Evolutionary conservation across 2,329 filamentous ascomycete species (phyloP).

Genomic region (Penicillium oxalicum): DNA sequence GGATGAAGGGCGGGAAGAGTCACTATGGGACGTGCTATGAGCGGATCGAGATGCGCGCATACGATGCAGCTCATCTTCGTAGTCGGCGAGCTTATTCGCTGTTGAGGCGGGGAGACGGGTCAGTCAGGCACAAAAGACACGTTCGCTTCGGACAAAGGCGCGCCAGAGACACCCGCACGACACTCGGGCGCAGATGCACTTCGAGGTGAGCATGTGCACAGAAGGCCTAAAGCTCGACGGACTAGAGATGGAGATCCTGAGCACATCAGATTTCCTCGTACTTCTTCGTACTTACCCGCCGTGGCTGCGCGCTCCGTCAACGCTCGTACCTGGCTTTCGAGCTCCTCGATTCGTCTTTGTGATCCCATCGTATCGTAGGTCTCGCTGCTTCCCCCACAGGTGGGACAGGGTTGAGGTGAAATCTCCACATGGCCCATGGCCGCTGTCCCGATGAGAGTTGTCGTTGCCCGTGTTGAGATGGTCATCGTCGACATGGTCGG

Average conservation of each 20-base stretch:
- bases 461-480: conserved; percentile 1
- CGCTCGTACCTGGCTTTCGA: conserved; percentile 50
- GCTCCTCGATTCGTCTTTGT: conserved; percentile 43
- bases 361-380: conserved; percentile 25
- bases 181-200: not conserved
- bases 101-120: conserved; percentile 4
- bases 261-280: too few species aligned
- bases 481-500: conserved; percentile 27
- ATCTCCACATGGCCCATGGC: conserved; percentile 23
- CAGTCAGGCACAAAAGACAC: conserved; percentile 4
- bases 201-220: too few species aligned
- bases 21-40: conserved; percentile 19
- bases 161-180: too few species aligned
- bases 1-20: conserved; percentile 25
- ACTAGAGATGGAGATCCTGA: too few species aligned
- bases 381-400: conserved; percentile 34
- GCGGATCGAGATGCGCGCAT: conserved; percentile 35
- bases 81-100: conserved; percentile 56
- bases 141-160: too few species aligned
- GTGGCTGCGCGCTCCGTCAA: conserved; percentile 49
- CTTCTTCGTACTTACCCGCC: conserved; percentile 42
- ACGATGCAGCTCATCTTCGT: conserved; percentile 56
- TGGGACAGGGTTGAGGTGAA: conserved; percentile 30
- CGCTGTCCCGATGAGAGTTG: conserved; percentile 25
- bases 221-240: too few species aligned